phyloP scores from a whole-genome alignment of 177 flowering plant species.

The Vitis hybrid region DNA sequence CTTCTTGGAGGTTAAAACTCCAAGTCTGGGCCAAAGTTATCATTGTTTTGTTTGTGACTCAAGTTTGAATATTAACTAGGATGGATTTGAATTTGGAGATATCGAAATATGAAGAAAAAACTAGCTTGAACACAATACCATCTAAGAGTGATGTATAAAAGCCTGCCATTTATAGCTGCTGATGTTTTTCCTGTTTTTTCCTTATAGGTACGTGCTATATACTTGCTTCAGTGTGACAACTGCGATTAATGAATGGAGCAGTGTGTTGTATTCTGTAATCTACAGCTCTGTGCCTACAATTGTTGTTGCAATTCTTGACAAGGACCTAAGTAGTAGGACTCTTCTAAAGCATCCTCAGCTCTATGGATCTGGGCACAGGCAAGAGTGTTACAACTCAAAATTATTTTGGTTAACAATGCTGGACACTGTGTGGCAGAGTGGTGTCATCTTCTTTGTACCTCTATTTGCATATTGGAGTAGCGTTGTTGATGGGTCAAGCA shows the following conservation, averaged over 20 bases:
- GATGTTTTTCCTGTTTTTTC: slow-evolving; percentile 1
- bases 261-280: slow-evolving; percentile 78
- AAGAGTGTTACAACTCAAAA: slow-evolving; percentile 67
- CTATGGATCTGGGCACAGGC: slow-evolving; percentile 84
- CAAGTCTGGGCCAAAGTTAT: no score
- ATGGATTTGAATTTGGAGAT: no score
- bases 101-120: no score
- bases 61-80: no score
- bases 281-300: slow-evolving; percentile 87
- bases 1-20: no score
- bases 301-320: slow-evolving; percentile 86
- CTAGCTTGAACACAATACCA: no score
- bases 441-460: slow-evolving; percentile 68
- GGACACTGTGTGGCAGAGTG: slow-evolving; percentile 96
- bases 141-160: no score
- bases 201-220: slow-evolving; percentile 75
- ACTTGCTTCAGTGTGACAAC: slow-evolving; percentile 75
- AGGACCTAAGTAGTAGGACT: slow-evolving; percentile 74
- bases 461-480: slow-evolving; percentile 65
- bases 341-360: slow-evolving; percentile 76
- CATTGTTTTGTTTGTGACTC: no score
- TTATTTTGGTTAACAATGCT: slow-evolving; percentile 80
- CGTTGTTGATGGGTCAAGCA: slow-evolving; percentile 54
- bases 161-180: not conserved
- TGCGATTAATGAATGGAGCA: slow-evolving; percentile 91